Evolutionary conservation across 2,329 filamentous ascomycete species (phyloP).

Genomic region (Colletotrichum sp.): DNA sequence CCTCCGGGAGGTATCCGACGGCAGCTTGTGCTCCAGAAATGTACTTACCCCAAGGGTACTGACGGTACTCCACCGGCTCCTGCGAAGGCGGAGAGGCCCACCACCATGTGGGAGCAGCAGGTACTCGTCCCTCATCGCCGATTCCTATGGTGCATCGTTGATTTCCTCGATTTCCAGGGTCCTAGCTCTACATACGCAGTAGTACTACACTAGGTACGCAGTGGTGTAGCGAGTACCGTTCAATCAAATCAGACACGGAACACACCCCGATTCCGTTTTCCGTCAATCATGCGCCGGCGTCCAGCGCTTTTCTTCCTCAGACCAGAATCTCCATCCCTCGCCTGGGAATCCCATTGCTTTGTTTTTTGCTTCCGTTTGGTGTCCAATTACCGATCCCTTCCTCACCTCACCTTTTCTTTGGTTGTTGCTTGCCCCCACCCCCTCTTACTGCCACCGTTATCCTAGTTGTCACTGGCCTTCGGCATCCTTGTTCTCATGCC

Average conservation of each 20-base stretch:
- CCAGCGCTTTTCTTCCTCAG: background rate
- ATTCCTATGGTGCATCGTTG: constrained; percentile 18
- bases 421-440: background rate
- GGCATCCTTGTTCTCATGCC: background rate
- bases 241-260: constrained; percentile 5
- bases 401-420: background rate
- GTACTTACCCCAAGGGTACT: background rate
- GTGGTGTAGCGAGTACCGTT: background rate
- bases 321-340: background rate
- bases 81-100: background rate
- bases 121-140: constrained; percentile 10
- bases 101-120: constrained; percentile 5
- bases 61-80: background rate
- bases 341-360: background rate
- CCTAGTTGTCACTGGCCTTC: background rate
- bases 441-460: background rate
- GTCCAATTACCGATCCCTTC: background rate
- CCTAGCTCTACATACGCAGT: background rate
- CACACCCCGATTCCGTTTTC: constrained; percentile 10
- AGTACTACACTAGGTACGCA: too few relatives aligned
- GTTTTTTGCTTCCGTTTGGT: background rate
- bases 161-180: constrained; percentile 18
- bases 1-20: background rate
- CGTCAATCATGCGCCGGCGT: constrained; percentile 8
- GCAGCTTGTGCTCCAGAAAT: background rate